Evolutionary conservation across 164 flowering plant genomes (phyloP).

Genomic region (Tinospora cordifolia): DNA sequence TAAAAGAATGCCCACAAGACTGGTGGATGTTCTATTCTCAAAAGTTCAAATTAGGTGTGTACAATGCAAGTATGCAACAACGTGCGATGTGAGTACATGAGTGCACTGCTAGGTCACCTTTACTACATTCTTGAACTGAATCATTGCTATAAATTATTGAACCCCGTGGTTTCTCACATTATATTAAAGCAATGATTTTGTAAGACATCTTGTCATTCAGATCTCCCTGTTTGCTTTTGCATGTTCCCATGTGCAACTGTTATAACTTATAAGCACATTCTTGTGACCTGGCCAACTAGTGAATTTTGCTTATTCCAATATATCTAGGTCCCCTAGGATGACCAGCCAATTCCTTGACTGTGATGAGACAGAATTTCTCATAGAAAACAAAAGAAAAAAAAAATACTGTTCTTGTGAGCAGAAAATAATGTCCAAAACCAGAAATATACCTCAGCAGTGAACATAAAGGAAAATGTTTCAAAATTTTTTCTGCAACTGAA

Average conservation of each 20-base stretch:
- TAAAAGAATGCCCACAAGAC: background rate
- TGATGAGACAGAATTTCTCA: background rate
- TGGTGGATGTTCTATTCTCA: background rate
- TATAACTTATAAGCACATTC: too few relatives aligned
- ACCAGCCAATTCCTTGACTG: background rate
- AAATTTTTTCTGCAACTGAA: slow-evolving; percentile 87
- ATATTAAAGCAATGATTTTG: too few relatives aligned
- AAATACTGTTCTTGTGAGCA: background rate
- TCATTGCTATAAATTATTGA: too few relatives aligned
- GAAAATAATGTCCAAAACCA: background rate
- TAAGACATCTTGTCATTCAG: too few relatives aligned
- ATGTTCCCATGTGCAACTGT: too few relatives aligned
- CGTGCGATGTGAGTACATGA: background rate
- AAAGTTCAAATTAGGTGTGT: background rate
- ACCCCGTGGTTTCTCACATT: too few relatives aligned
- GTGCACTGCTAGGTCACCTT: too few relatives aligned
- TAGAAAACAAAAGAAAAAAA: background rate
- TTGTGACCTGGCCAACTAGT: background rate
- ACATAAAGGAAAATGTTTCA: slow-evolving; percentile 59
- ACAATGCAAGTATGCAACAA: background rate
- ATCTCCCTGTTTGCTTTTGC: too few relatives aligned
- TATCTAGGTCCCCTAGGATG: background rate
- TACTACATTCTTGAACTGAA: too few relatives aligned
- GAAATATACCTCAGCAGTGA: slow-evolving; percentile 68
- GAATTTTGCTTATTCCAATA: background rate